phyloP scores from a whole-genome alignment of 225 moss, liverwort and hornwort genomes.

The Sphagnum tenellum region DNA sequence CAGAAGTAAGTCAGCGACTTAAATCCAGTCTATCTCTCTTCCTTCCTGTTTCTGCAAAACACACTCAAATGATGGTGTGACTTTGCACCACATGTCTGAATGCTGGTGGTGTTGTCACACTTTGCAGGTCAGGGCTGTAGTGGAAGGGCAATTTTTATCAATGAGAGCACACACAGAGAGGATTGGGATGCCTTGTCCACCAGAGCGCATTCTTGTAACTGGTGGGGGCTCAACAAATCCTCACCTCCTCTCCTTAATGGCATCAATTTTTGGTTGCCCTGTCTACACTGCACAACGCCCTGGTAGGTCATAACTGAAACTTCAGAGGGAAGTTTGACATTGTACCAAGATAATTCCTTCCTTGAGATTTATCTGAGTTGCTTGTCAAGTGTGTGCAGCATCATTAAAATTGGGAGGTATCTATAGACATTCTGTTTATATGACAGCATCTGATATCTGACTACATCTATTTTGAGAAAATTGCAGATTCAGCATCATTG shows the following conservation, averaged over 20 bases:
- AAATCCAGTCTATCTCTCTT: too few relatives aligned
- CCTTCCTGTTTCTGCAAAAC: too few relatives aligned
- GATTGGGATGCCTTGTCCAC: conserved; percentile 82
- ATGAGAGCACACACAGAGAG: conserved; percentile 81
- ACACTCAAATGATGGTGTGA: too few relatives aligned
- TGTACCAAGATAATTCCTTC: neutral
- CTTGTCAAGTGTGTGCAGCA: too few relatives aligned
- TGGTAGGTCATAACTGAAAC: conserved; percentile 24
- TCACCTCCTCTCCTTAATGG: conserved; percentile 55
- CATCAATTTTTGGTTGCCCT: conserved; percentile 67
- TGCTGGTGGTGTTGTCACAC: neutral
- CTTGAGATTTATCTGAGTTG: neutral
- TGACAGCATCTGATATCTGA: neutral
- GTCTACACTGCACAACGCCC: conserved; percentile 75
- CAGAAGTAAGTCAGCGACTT: conserved; percentile 34
- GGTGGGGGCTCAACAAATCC: conserved; percentile 86
- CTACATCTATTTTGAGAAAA: too few relatives aligned
- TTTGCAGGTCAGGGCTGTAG: conserved; percentile 72
- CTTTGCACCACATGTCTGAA: neutral
- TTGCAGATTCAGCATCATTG: conserved; percentile 81
- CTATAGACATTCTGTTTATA: neutral
- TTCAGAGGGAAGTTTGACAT: neutral
- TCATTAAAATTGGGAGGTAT: too few relatives aligned
- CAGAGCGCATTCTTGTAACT: conserved; percentile 82
- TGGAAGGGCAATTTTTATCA: conserved; percentile 87